Conservation (phyloP, 805 yeast genomes). For the Cyberlindnera subsufficiens region DNA sequence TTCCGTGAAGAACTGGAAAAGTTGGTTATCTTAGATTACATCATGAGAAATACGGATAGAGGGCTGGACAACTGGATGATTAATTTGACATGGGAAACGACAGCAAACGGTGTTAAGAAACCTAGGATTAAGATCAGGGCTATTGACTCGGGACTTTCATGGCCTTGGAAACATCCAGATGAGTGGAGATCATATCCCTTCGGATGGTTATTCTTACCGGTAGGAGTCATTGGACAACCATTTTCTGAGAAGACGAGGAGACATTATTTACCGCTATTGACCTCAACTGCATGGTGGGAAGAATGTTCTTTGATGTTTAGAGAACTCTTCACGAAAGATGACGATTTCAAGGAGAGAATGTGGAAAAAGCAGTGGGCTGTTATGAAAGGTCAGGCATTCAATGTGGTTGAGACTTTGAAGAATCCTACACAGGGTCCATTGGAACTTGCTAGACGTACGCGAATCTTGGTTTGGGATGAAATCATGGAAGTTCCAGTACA, state of each 20-base stretch:
- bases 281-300: slow-evolving; percentile 70
- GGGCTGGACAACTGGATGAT: slow-evolving; percentile 80
- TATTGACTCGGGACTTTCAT: slow-evolving; percentile 68
- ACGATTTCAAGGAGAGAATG: slow-evolving; percentile 59
- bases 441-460: slow-evolving; percentile 54
- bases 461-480: slow-evolving; percentile 56
- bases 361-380: slow-evolving; percentile 67
- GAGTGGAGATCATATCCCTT: slow-evolving; percentile 77
- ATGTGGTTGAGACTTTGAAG: slow-evolving; percentile 61
- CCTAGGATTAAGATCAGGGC: slow-evolving; percentile 57
- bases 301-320: slow-evolving; percentile 42
- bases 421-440: slow-evolving; percentile 56
- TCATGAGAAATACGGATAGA: slow-evolving; percentile 71
- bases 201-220: slow-evolving; percentile 71
- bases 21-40: slow-evolving; percentile 62
- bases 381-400: slow-evolving; percentile 72
- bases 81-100: slow-evolving; percentile 37
- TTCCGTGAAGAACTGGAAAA: slow-evolving; percentile 62
- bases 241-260: slow-evolving; percentile 49
- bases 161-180: slow-evolving; percentile 81
- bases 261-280: slow-evolving; percentile 52
- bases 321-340: slow-evolving; percentile 46
- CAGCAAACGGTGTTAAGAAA: slow-evolving; percentile 15
- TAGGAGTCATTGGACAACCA: slow-evolving; percentile 59
- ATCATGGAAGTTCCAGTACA: slow-evolving; percentile 50